Percentiles rank a stretch among this genome's conserved stretches.
phyloP scores from a whole-genome alignment of 208 protist genomes.

The Leishmania gerbilli region DNA sequence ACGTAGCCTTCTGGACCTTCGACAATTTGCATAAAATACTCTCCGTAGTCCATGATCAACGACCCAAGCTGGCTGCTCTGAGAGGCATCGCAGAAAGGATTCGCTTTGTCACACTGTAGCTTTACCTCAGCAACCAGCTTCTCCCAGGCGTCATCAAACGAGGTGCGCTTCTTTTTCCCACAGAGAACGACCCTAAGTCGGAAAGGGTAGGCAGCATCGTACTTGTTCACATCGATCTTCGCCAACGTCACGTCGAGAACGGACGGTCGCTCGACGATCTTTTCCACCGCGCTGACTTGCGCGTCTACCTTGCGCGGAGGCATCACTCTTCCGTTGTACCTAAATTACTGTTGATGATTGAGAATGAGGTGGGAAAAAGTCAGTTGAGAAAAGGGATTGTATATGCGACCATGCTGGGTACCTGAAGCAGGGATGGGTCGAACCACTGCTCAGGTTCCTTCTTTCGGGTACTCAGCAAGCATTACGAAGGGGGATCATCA shows the following conservation, averaged over 20 bases:
- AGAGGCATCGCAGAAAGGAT: conserved; percentile 26
- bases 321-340: conserved; percentile 14
- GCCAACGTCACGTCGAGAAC: conserved; percentile 55
- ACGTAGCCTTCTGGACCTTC: conserved; percentile 71
- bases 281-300: conserved; percentile 47
- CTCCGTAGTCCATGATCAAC: conserved; percentile 68
- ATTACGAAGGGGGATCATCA: background rate
- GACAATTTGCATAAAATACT: conserved; percentile 63
- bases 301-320: conserved; percentile 25
- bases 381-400: background rate
- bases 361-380: background rate
- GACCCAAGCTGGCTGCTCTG: conserved; percentile 11
- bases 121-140: conserved; percentile 23
- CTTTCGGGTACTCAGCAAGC: no score
- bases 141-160: conserved; percentile 24
- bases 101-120: conserved; percentile 25
- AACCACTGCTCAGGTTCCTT: background rate
- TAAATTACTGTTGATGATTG: background rate
- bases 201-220: conserved; percentile 54
- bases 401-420: background rate
- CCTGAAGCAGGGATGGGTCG: background rate
- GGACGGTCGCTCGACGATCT: conserved; percentile 42
- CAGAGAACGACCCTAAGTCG: conserved; percentile 45
- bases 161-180: conserved; percentile 32
- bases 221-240: conserved; percentile 33